Evolutionary conservation across 139 green algal species (phyloP).

Genomic region (Coelastrella sp.): DNA sequence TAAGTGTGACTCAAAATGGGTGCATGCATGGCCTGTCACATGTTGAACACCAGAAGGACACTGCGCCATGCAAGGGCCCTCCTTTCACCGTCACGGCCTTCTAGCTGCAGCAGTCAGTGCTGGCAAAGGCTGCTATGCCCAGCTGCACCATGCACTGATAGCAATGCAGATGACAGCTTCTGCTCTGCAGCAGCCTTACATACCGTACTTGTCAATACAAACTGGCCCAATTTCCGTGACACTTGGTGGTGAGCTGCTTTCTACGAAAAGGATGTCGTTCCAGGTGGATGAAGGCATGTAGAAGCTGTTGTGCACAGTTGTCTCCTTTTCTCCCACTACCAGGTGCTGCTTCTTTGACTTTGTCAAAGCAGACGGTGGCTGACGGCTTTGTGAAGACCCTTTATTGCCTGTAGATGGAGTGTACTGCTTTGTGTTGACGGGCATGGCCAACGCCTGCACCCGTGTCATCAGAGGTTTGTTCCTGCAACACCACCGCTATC

Average conservation of each 20-base stretch:
- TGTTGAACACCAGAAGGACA: no score
- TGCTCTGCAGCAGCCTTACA: not conserved
- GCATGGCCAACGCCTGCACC: not conserved
- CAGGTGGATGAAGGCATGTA: slow-evolving; percentile 19
- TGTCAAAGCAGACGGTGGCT: no score
- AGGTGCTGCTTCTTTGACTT: not conserved
- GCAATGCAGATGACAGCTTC: no score
- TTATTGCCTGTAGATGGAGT: not conserved
- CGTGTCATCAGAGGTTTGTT: not conserved
- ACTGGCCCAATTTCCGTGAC: slow-evolving; percentile 12
- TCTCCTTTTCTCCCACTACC: not conserved
- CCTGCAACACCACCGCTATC: not conserved
- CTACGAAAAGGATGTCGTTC: slow-evolving; percentile 1
- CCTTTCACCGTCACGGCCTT: no score
- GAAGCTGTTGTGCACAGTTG: slow-evolving; percentile 21
- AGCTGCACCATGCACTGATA: not conserved
- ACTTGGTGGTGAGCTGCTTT: not conserved
- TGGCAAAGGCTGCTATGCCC: not conserved
- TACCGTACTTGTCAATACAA: not conserved
- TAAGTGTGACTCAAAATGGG: no score
- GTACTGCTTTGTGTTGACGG: not conserved
- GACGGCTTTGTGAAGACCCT: not conserved
- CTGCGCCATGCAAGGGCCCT: no score
- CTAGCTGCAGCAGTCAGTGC: not conserved
- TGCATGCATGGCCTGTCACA: no score